phyloP scores from a whole-genome alignment of 148 eudicot genomes.

The Camellia granthamiana region DNA sequence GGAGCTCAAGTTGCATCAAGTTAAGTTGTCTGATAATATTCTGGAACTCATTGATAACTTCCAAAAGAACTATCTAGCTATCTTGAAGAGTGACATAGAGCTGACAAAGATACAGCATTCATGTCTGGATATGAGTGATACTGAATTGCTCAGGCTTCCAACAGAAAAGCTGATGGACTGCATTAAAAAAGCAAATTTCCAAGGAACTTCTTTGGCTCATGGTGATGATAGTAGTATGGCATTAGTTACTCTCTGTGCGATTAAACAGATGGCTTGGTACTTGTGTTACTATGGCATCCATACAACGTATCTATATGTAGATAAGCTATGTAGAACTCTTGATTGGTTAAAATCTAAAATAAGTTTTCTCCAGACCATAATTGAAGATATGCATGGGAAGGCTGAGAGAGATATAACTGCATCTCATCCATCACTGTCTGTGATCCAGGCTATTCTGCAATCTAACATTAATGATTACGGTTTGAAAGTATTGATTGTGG shows the following conservation, averaged over 20 bases:
- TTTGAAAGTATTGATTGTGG: conserved; percentile 49
- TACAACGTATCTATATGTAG: conserved; percentile 34
- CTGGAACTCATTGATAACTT: conserved; percentile 37
- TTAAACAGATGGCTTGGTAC: conserved; percentile 71
- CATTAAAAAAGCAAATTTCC: conserved; percentile 24
- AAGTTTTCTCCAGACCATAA: conserved; percentile 32
- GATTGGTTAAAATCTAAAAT: conserved; percentile 38
- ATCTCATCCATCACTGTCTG: conserved; percentile 54
- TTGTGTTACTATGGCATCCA: conserved; percentile 60
- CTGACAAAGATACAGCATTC: conserved; percentile 25
- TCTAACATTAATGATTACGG: conserved; percentile 19
- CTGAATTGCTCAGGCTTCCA: conserved; percentile 42
- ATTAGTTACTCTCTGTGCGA: conserved; percentile 43
- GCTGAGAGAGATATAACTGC: conserved; percentile 42
- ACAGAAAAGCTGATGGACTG: conserved; percentile 40
- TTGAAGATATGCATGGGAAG: conserved; percentile 40
- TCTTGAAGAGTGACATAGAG: conserved; percentile 29
- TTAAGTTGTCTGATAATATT: conserved; percentile 46
- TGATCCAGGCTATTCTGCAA: conserved; percentile 49
- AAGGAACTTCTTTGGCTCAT: conserved; percentile 25
- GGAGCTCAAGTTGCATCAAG: conserved; percentile 40
- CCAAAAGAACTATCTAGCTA: conserved; percentile 35
- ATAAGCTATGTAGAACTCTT: conserved; percentile 33
- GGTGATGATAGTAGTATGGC: conserved; percentile 23
- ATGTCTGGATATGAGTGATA: conserved; percentile 24